phyloP scores from a whole-genome alignment of 371 early-diverging fungal genomes.

The Mucor circinelloides region DNA sequence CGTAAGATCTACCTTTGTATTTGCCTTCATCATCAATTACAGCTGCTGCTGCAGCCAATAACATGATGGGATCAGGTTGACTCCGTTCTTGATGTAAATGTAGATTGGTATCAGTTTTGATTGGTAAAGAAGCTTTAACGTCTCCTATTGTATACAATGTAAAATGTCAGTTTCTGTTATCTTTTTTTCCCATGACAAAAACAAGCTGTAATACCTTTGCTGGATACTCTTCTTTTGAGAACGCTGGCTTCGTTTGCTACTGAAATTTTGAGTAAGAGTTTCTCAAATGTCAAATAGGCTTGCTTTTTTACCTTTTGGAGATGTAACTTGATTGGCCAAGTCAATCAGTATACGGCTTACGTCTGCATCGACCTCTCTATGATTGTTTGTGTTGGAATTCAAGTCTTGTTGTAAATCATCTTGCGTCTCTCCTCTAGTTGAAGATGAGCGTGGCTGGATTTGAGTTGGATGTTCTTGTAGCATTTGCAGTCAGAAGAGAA shows the following conservation, averaged over 20 bases:
- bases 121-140: conserved; percentile 17
- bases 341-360: conserved; percentile 37
- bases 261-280: neutral
- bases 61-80: conserved; percentile 50
- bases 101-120: conserved; percentile 19
- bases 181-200: neutral
- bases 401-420: conserved; percentile 8
- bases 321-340: conserved; percentile 32
- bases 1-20: conserved; percentile 24
- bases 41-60: conserved; percentile 51
- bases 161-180: neutral
- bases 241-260: neutral
- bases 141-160: conserved; percentile 6
- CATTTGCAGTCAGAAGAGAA: conserved; percentile 1
- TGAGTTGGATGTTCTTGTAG: conserved; percentile 30
- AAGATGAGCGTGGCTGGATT: conserved; percentile 34
- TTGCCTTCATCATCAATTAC: conserved; percentile 35
- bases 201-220: conserved; percentile 1
- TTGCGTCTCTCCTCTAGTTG: conserved; percentile 22
- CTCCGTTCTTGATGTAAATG: conserved; percentile 18
- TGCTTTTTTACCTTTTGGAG: neutral
- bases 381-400: conserved; percentile 1
- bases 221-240: conserved; percentile 7
- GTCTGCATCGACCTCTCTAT: conserved; percentile 29
- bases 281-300: neutral